These are phyloP conservation scores for Suhomyces yuchorum DNA, from an alignment of 1,139 yeast species.

Conservation along the genomic window DNA sequence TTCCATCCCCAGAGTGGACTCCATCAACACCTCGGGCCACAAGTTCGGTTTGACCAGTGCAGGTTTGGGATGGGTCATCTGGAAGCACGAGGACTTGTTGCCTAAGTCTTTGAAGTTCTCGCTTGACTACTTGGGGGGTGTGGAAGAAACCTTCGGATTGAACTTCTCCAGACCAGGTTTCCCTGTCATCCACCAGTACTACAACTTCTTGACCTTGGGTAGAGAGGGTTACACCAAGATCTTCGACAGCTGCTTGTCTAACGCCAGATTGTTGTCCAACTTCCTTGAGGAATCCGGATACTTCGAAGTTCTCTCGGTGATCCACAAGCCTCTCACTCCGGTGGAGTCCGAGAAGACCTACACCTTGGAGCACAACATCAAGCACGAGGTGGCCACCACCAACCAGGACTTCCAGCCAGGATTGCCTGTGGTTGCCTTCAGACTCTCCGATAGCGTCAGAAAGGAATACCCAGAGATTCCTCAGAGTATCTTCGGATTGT, in stretches of 20 bases:
- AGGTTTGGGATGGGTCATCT: slow-evolving; percentile 90
- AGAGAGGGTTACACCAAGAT: slow-evolving; percentile 64
- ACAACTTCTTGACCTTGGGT: slow-evolving; percentile 72
- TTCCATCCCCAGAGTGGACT: slow-evolving; percentile 69
- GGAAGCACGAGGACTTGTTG: slow-evolving; percentile 65
- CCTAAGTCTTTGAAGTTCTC: slow-evolving; percentile 76
- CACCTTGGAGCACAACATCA: slow-evolving; percentile 25
- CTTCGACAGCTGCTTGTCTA: slow-evolving; percentile 63
- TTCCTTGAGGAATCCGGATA: slow-evolving; percentile 66
- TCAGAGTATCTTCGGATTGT: slow-evolving; percentile 72
- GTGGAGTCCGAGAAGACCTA: slow-evolving; percentile 19
- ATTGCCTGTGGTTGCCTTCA: slow-evolving; percentile 87
- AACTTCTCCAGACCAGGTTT: slow-evolving; percentile 93
- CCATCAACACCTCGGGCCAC: slow-evolving; percentile 93
- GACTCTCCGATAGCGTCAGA: slow-evolving; percentile 60
- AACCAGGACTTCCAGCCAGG: slow-evolving; percentile 65
- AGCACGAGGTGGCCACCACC: slow-evolving; percentile 16
- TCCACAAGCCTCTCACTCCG: slow-evolving; percentile 55
- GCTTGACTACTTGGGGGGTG: slow-evolving; percentile 83
- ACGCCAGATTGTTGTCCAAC: slow-evolving; percentile 68
- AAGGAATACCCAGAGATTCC: slow-evolving; percentile 76
- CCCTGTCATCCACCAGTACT: slow-evolving; percentile 88
- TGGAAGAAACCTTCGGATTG: slow-evolving; percentile 82
- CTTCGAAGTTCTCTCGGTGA: slow-evolving; percentile 75
- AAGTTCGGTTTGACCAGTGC: slow-evolving; percentile 89